phyloP scores from a whole-genome alignment of 2,329 filamentous ascomycete species.

The Coniochaeta sp. region DNA sequence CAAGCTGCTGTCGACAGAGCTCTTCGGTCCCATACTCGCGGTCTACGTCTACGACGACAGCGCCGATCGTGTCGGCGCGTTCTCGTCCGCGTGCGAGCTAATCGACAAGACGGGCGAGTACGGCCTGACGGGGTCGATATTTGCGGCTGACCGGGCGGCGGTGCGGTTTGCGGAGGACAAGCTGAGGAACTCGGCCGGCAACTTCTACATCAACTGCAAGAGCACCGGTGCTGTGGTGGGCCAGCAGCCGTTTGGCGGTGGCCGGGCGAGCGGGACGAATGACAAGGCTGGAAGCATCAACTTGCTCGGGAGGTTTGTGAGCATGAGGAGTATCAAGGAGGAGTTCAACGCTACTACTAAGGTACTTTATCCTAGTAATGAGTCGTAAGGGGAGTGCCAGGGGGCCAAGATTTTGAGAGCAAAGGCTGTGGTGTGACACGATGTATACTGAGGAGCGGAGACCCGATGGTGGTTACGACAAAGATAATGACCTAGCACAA shows the following conservation, averaged over 20 bases:
- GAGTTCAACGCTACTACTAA: constrained; percentile 59
- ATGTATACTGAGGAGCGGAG: neutral
- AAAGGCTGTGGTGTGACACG: neutral
- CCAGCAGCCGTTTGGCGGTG: constrained; percentile 49
- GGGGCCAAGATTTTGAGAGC: neutral
- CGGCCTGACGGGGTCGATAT: constrained; percentile 40
- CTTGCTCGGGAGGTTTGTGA: constrained; percentile 42
- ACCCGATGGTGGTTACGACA: neutral
- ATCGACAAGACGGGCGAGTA: constrained; percentile 71
- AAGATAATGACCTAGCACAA: too few relatives aligned
- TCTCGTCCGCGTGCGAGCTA: constrained; percentile 46
- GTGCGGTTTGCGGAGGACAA: constrained; percentile 41
- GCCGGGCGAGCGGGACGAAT: constrained; percentile 44
- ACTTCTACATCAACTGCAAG: constrained; percentile 53
- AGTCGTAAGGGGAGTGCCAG: constrained; percentile 25
- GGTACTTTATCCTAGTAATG: constrained; percentile 67
- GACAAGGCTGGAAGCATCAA: constrained; percentile 48
- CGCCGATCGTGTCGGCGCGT: constrained; percentile 30
- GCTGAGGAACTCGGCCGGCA: constrained; percentile 46
- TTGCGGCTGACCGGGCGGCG: constrained; percentile 38
- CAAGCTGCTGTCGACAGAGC: constrained; percentile 35
- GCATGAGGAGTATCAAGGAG: constrained; percentile 53
- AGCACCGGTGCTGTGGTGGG: constrained; percentile 48
- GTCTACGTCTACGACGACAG: constrained; percentile 40
- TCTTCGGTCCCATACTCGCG: constrained; percentile 40